Percentiles rank a stretch among this genome's conserved stretches.
These are phyloP conservation scores for Cryoendolithus antarcticus DNA, from an alignment of 2,329 filamentous ascomycete genomes.

Conservation along the genomic window DNA sequence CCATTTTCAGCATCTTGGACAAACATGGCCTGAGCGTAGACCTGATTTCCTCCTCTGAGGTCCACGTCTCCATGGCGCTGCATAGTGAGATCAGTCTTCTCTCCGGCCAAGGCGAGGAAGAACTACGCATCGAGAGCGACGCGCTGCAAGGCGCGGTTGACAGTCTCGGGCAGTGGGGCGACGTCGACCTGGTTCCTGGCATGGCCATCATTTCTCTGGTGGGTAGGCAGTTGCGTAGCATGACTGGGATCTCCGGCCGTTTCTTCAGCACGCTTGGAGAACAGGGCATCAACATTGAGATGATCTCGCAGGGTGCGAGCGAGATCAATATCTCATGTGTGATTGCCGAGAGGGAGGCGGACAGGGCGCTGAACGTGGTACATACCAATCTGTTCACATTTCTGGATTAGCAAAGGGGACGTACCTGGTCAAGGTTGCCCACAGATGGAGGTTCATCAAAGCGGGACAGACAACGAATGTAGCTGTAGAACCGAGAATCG, in stretches of 20 bases:
- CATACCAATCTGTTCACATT: constrained; percentile 97
- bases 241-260: constrained; percentile 77
- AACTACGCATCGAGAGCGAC: constrained; percentile 35
- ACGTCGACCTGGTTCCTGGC: constrained; percentile 76
- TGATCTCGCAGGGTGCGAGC: constrained; percentile 97
- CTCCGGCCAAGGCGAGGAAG: constrained; percentile 32
- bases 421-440: not conserved
- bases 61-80: constrained; percentile 94
- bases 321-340: constrained; percentile 99
- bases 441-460: too few species aligned
- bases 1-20: constrained; percentile 85
- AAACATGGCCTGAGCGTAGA: constrained; percentile 81
- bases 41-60: constrained; percentile 90
- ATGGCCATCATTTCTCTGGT: constrained; percentile 96
- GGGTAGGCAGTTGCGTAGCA: constrained; percentile 93
- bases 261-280: constrained; percentile 95
- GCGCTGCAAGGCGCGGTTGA: constrained; percentile 43
- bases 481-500: too few species aligned
- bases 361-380: constrained; percentile 86
- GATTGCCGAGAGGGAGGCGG: constrained; percentile 81
- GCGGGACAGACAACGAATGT: too few species aligned
- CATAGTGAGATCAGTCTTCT: constrained; percentile 58
- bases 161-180: constrained; percentile 68
- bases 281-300: constrained; percentile 92
- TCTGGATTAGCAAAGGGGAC: constrained; percentile 47